phyloP scores from a whole-genome alignment of 2,329 filamentous ascomycete genomes.

The Phoma sp. region DNA sequence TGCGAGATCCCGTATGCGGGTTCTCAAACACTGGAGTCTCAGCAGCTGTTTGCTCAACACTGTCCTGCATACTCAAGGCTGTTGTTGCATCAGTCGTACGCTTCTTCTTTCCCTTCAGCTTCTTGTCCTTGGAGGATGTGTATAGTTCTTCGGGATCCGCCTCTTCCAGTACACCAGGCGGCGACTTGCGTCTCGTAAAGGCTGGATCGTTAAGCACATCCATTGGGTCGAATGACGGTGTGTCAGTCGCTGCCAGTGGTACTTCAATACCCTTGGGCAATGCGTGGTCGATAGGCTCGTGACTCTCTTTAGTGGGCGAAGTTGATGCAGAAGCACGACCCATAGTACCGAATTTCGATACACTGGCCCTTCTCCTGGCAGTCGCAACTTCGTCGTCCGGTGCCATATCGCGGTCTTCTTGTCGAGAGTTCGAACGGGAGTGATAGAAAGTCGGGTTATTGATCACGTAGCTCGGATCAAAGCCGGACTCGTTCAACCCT shows the following conservation, averaged over 20 bases:
- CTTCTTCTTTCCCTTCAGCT: slow-evolving; percentile 55
- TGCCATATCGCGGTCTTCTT: slow-evolving; percentile 35
- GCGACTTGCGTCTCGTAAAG: slow-evolving; percentile 44
- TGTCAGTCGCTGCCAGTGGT: slow-evolving; percentile 40
- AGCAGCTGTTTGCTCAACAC: slow-evolving; percentile 36
- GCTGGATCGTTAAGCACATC: slow-evolving; percentile 47
- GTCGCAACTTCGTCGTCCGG: slow-evolving; percentile 44
- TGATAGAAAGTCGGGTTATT: slow-evolving; percentile 49
- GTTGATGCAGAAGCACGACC: slow-evolving; percentile 42
- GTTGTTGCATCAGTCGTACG: slow-evolving; percentile 16
- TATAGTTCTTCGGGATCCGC: slow-evolving; percentile 47
- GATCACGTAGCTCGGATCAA: slow-evolving; percentile 55
- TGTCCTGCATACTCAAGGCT: slow-evolving; percentile 32
- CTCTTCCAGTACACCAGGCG: slow-evolving; percentile 45
- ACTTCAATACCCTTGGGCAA: slow-evolving; percentile 47
- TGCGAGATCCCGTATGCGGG: slow-evolving; percentile 40
- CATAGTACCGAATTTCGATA: slow-evolving; percentile 40
- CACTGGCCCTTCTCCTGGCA: slow-evolving; percentile 38
- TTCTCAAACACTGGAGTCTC: slow-evolving; percentile 44
- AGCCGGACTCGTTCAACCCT: slow-evolving; percentile 56
- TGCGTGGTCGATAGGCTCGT: slow-evolving; percentile 22
- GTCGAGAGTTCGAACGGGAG: slow-evolving; percentile 35
- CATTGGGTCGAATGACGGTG: slow-evolving; percentile 48
- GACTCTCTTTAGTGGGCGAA: slow-evolving; percentile 32
- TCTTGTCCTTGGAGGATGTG: slow-evolving; percentile 53